Conservation (phyloP, 2,329 filamentous ascomycete species). For the Xylariomycetidae sp. region DNA sequence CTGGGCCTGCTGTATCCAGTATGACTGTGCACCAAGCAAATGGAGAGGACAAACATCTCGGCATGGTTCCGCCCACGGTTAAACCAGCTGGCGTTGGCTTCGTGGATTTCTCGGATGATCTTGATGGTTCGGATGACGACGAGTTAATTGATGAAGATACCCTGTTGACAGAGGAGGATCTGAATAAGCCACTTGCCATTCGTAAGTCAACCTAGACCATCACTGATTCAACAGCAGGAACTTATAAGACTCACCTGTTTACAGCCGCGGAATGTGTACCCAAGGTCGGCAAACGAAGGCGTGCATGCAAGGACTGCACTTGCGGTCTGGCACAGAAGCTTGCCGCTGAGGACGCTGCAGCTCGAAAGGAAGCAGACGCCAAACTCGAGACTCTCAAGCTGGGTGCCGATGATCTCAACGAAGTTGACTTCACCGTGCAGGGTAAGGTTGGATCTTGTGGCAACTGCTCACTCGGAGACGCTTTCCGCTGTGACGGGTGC, state of each 20-base stretch:
- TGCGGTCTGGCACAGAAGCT: slow-evolving; percentile 85
- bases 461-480: slow-evolving; percentile 85
- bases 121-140: slow-evolving; percentile 64
- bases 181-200: slow-evolving; percentile 70
- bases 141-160: slow-evolving; percentile 90
- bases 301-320: slow-evolving; percentile 96
- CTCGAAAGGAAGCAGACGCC: slow-evolving; percentile 59
- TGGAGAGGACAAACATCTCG: slow-evolving; percentile 30
- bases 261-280: slow-evolving; percentile 79
- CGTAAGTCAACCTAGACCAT: slow-evolving; percentile 57
- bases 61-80: slow-evolving; percentile 31
- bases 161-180: slow-evolving; percentile 79
- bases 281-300: slow-evolving; percentile 79
- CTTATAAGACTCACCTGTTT: slow-evolving; percentile 17
- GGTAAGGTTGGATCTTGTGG: slow-evolving; percentile 94
- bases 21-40: slow-evolving; percentile 33
- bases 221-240: background rate
- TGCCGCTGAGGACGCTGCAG: slow-evolving; percentile 75
- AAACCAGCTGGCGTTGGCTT: slow-evolving; percentile 60
- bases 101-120: slow-evolving; percentile 63
- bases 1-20: slow-evolving; percentile 26
- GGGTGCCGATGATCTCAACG: slow-evolving; percentile 71
- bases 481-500: slow-evolving; percentile 63
- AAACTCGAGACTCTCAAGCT: slow-evolving; percentile 65
- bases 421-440: slow-evolving; percentile 96